Conservation (phyloP, 495 filamentous ascomycete species). For the Neurospora tetrasperma region DNA sequence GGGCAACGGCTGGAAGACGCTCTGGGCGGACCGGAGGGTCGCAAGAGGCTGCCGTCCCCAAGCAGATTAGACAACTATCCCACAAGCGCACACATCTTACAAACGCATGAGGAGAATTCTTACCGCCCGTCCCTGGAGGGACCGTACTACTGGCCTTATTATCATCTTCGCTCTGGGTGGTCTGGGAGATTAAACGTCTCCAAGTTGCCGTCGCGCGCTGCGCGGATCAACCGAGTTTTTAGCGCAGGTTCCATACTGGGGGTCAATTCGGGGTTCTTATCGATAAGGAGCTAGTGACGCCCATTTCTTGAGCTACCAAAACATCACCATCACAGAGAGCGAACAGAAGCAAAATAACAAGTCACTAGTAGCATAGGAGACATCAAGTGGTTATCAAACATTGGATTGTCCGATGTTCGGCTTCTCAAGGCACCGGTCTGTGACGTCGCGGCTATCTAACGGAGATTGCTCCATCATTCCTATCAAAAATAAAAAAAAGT, state of each 20-base stretch:
- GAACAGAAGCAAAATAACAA: not conserved
- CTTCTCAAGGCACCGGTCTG: not conserved
- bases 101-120: not conserved
- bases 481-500: not conserved
- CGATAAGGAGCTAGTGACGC: slow-evolving; percentile 19
- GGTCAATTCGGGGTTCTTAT: slow-evolving; percentile 18
- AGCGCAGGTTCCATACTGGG: slow-evolving; percentile 13
- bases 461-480: not conserved
- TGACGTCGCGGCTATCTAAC: not conserved
- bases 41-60: slow-evolving; percentile 12
- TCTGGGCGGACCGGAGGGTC: slow-evolving; percentile 11
- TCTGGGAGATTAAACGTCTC: not conserved
- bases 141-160: slow-evolving; percentile 23
- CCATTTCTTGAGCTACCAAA: not conserved
- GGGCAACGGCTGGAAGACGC: slow-evolving; percentile 11
- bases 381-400: not conserved
- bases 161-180: slow-evolving; percentile 20
- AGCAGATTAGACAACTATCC: slow-evolving; percentile 5
- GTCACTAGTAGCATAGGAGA: not conserved
- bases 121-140: slow-evolving; percentile 24
- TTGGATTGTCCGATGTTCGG: not conserved
- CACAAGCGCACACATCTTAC: not conserved
- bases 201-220: not conserved
- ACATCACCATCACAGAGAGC: not conserved
- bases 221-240: slow-evolving; percentile 16